phyloP scores from a whole-genome alignment of 2,329 filamentous ascomycete genomes.

The Penicillium freii region DNA sequence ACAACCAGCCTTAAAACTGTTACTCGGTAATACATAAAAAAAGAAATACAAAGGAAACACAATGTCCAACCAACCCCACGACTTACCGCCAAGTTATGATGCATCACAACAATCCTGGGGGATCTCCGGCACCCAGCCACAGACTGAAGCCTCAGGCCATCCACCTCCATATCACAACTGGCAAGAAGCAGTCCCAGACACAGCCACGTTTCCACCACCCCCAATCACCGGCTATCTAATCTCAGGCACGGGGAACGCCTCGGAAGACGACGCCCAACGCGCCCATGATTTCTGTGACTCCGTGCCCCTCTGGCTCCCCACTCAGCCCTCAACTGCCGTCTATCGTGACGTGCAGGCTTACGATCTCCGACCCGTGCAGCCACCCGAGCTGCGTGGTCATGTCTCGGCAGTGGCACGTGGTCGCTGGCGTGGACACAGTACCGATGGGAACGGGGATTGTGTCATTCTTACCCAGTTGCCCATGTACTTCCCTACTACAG shows the following conservation, averaged over 20 bases:
- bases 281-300: slow-evolving; percentile 56
- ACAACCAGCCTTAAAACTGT: background rate
- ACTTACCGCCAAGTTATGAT: slow-evolving; percentile 9
- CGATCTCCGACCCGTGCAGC: slow-evolving; percentile 47
- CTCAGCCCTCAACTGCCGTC: slow-evolving; percentile 43
- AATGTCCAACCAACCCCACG: slow-evolving; percentile 3
- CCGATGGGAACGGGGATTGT: slow-evolving; percentile 48
- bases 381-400: slow-evolving; percentile 43
- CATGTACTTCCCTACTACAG: slow-evolving; percentile 53
- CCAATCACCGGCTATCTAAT: slow-evolving; percentile 54
- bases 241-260: slow-evolving; percentile 59
- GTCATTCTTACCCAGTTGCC: slow-evolving; percentile 56
- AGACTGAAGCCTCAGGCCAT: slow-evolving; percentile 6
- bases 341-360: slow-evolving; percentile 44
- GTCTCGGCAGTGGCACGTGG: slow-evolving; percentile 37
- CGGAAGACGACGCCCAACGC: slow-evolving; percentile 52
- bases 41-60: background rate
- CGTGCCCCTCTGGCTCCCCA: slow-evolving; percentile 53
- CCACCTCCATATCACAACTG: slow-evolving; percentile 63
- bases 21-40: background rate
- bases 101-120: slow-evolving; percentile 4
- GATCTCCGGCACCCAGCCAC: background rate
- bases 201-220: slow-evolving; percentile 58
- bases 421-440: slow-evolving; percentile 48
- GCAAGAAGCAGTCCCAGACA: slow-evolving; percentile 59